Conservation (phyloP, 176 grass and related monocot species). For the Phyllostachys edulis region DNA sequence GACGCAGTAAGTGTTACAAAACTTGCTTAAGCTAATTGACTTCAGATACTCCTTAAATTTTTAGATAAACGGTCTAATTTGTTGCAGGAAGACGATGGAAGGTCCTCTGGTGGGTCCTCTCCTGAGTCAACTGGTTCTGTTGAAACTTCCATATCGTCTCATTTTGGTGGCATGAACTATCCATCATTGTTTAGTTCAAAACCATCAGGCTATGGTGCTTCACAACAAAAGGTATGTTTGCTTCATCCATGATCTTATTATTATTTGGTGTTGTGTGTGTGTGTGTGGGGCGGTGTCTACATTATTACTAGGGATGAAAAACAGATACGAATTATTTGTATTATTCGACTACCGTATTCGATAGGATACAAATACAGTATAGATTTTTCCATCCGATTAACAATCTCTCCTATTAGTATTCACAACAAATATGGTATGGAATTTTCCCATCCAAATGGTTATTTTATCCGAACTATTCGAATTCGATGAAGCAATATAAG, state of each 20-base stretch:
- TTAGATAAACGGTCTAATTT: neutral
- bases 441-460: no score
- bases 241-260: neutral
- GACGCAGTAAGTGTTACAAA: constrained; percentile 61
- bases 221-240: constrained; percentile 69
- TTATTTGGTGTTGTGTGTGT: no score
- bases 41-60: constrained; percentile 15
- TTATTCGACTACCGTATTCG: no score
- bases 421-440: no score
- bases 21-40: constrained; percentile 15
- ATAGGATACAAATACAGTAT: no score
- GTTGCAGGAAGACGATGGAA: constrained; percentile 94
- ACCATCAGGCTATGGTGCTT: constrained; percentile 67
- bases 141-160: constrained; percentile 97
- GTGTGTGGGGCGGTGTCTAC: no score
- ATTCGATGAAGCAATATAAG: no score
- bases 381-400: no score
- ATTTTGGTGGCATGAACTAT: constrained; percentile 96
- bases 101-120: constrained; percentile 86
- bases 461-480: no score
- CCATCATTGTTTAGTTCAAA: constrained; percentile 95
- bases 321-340: no score
- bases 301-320: no score
- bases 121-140: constrained; percentile 92
- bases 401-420: no score